Conservation (phyloP, 1,139 yeast species). For the Blastobotrys raffinosifermentans region DNA sequence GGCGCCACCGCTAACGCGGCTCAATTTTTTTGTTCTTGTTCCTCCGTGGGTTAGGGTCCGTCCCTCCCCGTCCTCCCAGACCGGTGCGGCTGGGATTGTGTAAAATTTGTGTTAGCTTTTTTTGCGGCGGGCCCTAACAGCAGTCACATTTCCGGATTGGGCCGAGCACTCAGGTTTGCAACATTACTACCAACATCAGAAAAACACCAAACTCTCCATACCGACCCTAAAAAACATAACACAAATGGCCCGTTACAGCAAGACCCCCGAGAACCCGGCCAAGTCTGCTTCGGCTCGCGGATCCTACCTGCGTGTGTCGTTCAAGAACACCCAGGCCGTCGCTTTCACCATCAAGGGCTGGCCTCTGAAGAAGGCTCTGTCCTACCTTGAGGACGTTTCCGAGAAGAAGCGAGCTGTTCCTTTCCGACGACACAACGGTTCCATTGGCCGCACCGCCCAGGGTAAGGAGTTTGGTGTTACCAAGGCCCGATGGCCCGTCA, state of each 20-base stretch:
- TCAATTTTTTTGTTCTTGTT: no score
- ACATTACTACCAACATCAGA: slow-evolving; percentile 5
- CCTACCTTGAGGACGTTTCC: slow-evolving; percentile 92
- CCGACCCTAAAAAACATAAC: no score
- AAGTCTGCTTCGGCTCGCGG: slow-evolving; percentile 99
- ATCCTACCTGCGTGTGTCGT: slow-evolving; percentile 98
- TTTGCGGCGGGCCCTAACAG: no score
- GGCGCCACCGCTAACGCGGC: no score
- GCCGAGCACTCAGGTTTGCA: neutral
- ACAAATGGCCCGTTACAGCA: slow-evolving; percentile 94
- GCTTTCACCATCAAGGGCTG: slow-evolving; percentile 98
- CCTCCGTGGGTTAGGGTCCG: no score
- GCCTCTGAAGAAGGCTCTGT: slow-evolving; percentile 94
- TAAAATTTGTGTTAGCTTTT: no score
- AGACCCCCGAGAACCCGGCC: slow-evolving; percentile 98
- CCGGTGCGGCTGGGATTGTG: no score
- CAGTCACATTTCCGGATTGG: slow-evolving; percentile 3
- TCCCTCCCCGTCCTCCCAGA: no score
- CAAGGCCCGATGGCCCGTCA: slow-evolving; percentile 99
- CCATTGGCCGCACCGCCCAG: slow-evolving; percentile 99
- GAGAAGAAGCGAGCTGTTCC: slow-evolving; percentile 99
- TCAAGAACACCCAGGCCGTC: slow-evolving; percentile 99
- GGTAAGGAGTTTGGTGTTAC: slow-evolving; percentile 99
- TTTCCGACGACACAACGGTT: slow-evolving; percentile 95
- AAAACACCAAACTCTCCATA: slow-evolving; percentile 10